Base-by-base conservation (phyloP, 768 basidiomycete genomes). In the Symmetrospora coprosmae region DNA sequence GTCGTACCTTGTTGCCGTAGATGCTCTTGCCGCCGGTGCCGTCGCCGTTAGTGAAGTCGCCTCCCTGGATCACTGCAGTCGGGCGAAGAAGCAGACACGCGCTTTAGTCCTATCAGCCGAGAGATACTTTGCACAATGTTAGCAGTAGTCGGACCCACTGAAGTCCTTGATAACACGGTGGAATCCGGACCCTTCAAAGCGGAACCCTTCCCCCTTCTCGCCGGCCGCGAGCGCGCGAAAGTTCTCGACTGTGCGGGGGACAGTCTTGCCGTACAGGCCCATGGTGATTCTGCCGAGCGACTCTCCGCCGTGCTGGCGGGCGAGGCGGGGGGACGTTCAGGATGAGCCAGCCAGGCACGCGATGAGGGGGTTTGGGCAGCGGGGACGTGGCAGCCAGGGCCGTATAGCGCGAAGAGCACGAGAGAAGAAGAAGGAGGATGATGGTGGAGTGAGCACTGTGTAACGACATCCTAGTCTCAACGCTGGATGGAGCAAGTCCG, bases 241-340 rank as follows among this genome's bases (percentile, higher is more conserved):
- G 80, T 97, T 97, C 79, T 90, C 91, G 25, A 78, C 90, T 31
- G 91, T 96, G 76, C 91, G 91, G 55, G 91, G 91, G 45, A 94
- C 90, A 46, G 88, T 88, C 85, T 90, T 86, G 62, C 90, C 90
- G 69, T 84, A 96, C 59, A 97, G 81, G 67, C 89, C 91, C 37
- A 35, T 58, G 30, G 41, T 58, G 40, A 58, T 46, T 19, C 55
- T 39, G 34, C 55, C 55, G 7, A 58, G 43, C 3, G 21, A 27
- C 8, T 58, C 28, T 25, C 43, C 55, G 19, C 55, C 55, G 13
- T 58, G 55, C 55, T 58, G 31, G 19, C 11, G 28, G n/a, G 37
- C 28, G n/a, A n/a, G n/a, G n/a, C n/a, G n/a, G n/a, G n/a, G n/a
- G n/a, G n/a, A n/a, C n/a, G n/a, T n/a, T n/a, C n/a, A n/a, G n/a